These are phyloP conservation scores for Cyberlindnera veronae DNA, from an alignment of 805 yeast species.

Conservation along the genomic window DNA sequence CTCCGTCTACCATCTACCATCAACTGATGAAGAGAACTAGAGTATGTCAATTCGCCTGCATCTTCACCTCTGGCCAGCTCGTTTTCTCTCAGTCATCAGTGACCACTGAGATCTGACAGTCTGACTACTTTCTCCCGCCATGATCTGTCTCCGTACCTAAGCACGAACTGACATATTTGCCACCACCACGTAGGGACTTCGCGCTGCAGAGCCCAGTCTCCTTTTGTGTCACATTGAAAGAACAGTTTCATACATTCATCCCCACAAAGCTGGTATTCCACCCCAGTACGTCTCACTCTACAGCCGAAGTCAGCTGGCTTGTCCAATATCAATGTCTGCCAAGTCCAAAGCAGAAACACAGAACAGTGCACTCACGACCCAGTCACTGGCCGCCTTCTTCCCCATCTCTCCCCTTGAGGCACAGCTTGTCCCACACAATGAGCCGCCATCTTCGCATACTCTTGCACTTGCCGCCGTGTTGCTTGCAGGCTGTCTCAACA, in stretches of 20 bases:
- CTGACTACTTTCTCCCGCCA: too few relatives aligned
- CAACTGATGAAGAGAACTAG: too few relatives aligned
- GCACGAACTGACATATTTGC: too few relatives aligned
- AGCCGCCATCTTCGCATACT: not conserved
- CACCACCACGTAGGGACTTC: too few relatives aligned
- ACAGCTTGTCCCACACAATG: slow-evolving; percentile 4
- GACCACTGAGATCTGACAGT: too few relatives aligned
- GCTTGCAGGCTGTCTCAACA: slow-evolving; percentile 7
- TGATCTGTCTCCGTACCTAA: too few relatives aligned
- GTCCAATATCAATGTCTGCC: not conserved
- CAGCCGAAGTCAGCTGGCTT: not conserved
- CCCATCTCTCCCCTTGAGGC: slow-evolving; percentile 7
- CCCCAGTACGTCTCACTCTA: not conserved
- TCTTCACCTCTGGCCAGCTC: too few relatives aligned
- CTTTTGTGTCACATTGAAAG: not conserved
- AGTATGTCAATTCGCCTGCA: too few relatives aligned
- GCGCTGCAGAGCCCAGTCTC: too few relatives aligned
- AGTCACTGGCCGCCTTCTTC: not conserved
- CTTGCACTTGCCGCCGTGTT: slow-evolving; percentile 2
- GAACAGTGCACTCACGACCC: not conserved
- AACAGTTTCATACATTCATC: not conserved
- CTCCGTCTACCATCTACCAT: too few relatives aligned
- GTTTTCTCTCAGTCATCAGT: too few relatives aligned
- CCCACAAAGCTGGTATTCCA: not conserved
- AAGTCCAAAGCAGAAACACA: not conserved